Base-by-base conservation (phyloP, 1,139 yeast genomes). In the Tardiomyces depauwii region DNA sequence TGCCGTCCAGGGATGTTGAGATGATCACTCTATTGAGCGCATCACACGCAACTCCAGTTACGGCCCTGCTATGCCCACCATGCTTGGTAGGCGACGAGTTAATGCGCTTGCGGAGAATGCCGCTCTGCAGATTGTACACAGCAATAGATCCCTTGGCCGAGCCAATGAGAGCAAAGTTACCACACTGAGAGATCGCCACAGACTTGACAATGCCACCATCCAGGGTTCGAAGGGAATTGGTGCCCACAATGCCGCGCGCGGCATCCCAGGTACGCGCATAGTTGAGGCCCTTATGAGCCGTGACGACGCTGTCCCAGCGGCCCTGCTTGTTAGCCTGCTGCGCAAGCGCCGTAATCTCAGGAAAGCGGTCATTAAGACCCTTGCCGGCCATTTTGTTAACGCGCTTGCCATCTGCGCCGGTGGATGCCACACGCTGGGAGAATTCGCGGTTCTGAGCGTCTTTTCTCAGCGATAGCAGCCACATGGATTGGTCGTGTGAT, bases 381-480 rank as follows among this genome's bases (percentile, higher is more conserved):
- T 47, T 62, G 66, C 55, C 64, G 60, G 47, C 63, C 42, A 72
- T 68, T 9, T 89, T 93, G 2, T 78, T 82, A 47, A 69, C 69
- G 53, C 84, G 72, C 51, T 77, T 74, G 11, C 36, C 36, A 30
- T 30, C 36, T 10, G 36, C 36, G 36, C 16, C 16, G 16, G 36
- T 30, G 38, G 77, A 80, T 54, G 78, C 76, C 30, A 74, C 66
- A 55, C 83, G 77, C 65, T 89, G 97, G 0, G 97, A 88, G 59
- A 91, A 70, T 62, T 88, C 95, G 58, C 86, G 95, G 1, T 95
- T 86, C 65, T 93, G 99, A 0, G 97, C 95, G 64, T 93, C 98
- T 62, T 91, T 91, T 56, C 97, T 76, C 47, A 91, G 70, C 0
- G 97, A 89, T 58, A 91, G 91, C 18, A 79, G 76, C 96, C 98